Base-by-base conservation (phyloP, 2,329 filamentous ascomycete genomes). In the Rutstroemia sp. region DNA sequence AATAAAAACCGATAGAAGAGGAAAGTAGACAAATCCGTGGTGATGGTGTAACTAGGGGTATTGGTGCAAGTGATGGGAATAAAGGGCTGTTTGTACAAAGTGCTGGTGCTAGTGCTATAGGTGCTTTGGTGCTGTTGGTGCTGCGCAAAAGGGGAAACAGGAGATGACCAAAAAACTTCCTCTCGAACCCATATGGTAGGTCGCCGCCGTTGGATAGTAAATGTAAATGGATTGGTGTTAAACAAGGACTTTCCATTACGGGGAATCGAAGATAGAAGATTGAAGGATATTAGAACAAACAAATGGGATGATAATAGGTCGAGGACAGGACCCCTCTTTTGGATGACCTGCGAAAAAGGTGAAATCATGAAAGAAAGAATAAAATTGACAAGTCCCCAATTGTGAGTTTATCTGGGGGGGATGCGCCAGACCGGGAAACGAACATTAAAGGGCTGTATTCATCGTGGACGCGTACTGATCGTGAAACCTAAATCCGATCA, bases 291-390 rank as follows among this genome's bases (percentile, higher is more conserved):
- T 48, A 34, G 50, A 57, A 44, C 45, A 53, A 47, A 51, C 39
- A 52, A 25, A 49, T 19, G 14, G 5, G 27, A 57, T 30, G 38
- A 58, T 52, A 48, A 62, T 62, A 62, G 63, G 61, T 62, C 65
- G 67, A 69, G 68, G 67, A 69, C 67, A 69, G 68, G 62, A 67
- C 67, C 66, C 68, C 67, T 68, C 65, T 58, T 59, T 60, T 19
- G 17, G 16, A 58, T 64, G 63, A 61, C 66, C 63, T 63, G 38
- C 57, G 63, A 64, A 61, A 58, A 50, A 60, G 54, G 57, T 44
- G 56, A 49, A 61, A 60, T 50, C 38, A 51, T 30, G 46, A 38
- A 36, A 50, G 36, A 23, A 57, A 57, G 34, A 51, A 59, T 54
- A 55, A 40, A 34, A 57, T 52, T 45, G 52, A 27, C 53, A 60